These are phyloP conservation scores for Discostella pseudostelligera DNA, from an alignment of 108 stramenopile species.

Conservation along the genomic window DNA sequence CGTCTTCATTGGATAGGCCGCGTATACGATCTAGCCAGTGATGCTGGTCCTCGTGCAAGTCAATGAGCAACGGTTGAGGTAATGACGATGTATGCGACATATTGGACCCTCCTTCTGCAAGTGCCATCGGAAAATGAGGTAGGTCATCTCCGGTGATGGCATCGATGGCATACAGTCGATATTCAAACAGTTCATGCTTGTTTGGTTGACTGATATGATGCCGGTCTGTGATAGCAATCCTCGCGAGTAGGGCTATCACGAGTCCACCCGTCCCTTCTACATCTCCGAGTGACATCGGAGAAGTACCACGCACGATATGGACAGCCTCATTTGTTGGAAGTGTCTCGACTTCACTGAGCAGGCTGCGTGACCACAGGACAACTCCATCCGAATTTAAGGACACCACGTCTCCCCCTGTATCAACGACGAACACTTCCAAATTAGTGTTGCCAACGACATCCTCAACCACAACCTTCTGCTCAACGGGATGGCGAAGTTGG, in stretches of 20 bases:
- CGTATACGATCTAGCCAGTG: constrained; percentile 56
- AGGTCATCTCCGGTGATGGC: constrained; percentile 67
- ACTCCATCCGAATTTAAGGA: constrained; percentile 64
- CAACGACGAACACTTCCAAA: constrained; percentile 75
- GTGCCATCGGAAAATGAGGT: constrained; percentile 55
- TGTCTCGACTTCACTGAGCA: constrained; percentile 42
- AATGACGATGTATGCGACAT: constrained; percentile 39
- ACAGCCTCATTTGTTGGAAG: constrained; percentile 12
- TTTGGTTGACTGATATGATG: constrained; percentile 30
- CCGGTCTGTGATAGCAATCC: constrained; percentile 31
- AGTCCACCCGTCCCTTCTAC: constrained; percentile 72
- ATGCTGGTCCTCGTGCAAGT: constrained; percentile 68
- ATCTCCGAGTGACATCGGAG: constrained; percentile 75
- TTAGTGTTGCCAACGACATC: constrained; percentile 78
- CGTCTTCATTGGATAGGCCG: constrained; percentile 28
- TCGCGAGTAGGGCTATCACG: constrained; percentile 57
- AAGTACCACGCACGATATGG: constrained; percentile 53
- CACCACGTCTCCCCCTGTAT: constrained; percentile 69
- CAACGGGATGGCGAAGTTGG: constrained; percentile 62
- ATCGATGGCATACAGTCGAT: constrained; percentile 61
- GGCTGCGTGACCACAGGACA: constrained; percentile 70
- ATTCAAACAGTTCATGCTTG: constrained; percentile 36
- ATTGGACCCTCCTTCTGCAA: constrained; percentile 41
- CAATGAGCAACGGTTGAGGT: constrained; percentile 66
- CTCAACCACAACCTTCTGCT: constrained; percentile 72